phyloP scores from a whole-genome alignment of 78 protist species.

The Guillardia theta region DNA sequence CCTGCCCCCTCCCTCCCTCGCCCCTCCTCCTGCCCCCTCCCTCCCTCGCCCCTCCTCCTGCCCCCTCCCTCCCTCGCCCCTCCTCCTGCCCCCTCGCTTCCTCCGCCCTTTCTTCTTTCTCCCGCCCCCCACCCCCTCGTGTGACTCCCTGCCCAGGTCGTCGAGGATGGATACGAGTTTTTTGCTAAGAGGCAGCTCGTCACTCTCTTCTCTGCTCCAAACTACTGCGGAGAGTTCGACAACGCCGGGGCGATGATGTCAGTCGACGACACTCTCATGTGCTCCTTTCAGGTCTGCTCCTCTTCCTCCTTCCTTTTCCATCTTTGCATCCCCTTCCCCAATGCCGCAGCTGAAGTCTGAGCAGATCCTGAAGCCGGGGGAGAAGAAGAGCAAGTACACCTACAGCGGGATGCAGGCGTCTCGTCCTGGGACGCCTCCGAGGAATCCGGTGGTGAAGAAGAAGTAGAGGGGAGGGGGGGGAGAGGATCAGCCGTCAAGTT shows the following conservation, averaged over 20 bases:
- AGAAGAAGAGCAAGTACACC: constrained; percentile 47
- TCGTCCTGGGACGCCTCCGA: constrained; percentile 37
- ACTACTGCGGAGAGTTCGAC: constrained; percentile 98
- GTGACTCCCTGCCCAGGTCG: constrained; percentile 64
- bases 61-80: no score
- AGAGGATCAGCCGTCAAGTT: not conserved
- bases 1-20: no score
- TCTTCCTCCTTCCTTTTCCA: not conserved
- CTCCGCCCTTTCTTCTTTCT: no score
- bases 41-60: no score
- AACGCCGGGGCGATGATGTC: constrained; percentile 98
- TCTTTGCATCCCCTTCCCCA: not conserved
- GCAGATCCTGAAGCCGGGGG: constrained; percentile 89
- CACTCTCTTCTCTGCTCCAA: constrained; percentile 97
- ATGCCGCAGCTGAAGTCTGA: not conserved
- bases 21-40: no score
- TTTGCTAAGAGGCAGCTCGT: constrained; percentile 97
- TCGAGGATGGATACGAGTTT: constrained; percentile 98
- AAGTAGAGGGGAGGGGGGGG: not conserved
- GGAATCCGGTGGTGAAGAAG: not conserved
- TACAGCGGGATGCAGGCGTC: constrained; percentile 32
- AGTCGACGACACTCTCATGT: constrained; percentile 97
- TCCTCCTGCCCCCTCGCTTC: no score
- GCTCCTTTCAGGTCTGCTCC: constrained; percentile 93
- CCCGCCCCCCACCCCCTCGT: no score